These are phyloP conservation scores for Poa pratensis DNA, from an alignment of 176 grass and related monocot genomes.

Conservation along the genomic window DNA sequence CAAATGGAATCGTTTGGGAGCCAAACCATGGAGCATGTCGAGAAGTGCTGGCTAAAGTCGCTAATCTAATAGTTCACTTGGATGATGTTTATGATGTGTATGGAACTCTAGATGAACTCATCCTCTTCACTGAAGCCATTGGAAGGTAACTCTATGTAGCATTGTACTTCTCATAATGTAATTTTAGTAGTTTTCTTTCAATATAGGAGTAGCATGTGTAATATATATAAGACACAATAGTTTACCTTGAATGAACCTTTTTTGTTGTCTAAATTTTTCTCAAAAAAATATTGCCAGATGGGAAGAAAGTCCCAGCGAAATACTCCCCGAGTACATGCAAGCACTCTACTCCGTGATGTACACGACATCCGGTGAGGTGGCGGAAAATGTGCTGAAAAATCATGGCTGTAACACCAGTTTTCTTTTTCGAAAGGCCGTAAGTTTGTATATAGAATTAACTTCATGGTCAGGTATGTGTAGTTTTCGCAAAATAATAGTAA, in stretches of 20 bases:
- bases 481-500: neutral
- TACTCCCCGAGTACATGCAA: constrained; percentile 57
- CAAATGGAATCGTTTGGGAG: constrained; percentile 39
- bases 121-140: constrained; percentile 53
- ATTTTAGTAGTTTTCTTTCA: no score
- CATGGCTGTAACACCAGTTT: constrained; percentile 18
- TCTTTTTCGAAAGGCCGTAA: constrained; percentile 44
- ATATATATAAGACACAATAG: no score
- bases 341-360: constrained; percentile 32
- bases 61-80: constrained; percentile 34
- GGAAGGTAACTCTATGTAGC: constrained; percentile 36
- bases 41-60: constrained; percentile 34
- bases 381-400: constrained; percentile 5
- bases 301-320: constrained; percentile 29
- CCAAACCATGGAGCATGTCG: constrained; percentile 20
- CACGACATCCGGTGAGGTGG: constrained; percentile 41
- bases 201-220: no score
- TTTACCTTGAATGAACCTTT: no score
- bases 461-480: neutral
- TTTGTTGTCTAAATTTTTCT: no score
- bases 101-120: constrained; percentile 54
- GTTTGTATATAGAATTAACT: neutral
- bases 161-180: no score
- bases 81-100: constrained; percentile 77
- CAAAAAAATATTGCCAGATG: constrained; percentile 36